These are phyloP conservation scores for Petunia hybrid DNA, from an alignment of 305 asterid genomes.

Conservation along the genomic window DNA sequence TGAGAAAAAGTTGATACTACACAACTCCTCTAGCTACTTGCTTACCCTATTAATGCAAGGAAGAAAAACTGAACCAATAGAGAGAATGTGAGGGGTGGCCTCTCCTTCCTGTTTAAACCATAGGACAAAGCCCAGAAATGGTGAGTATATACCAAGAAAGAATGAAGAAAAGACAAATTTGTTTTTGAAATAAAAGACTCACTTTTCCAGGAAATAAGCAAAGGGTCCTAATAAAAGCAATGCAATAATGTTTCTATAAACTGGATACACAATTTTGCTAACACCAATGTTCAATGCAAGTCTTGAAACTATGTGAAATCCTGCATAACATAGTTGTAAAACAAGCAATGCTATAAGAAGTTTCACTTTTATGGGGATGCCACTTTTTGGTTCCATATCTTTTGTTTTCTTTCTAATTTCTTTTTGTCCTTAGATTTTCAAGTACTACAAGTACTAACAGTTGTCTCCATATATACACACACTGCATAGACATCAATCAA, in stretches of 20 bases:
- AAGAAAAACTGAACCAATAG: conserved; percentile 78
- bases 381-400: conserved; percentile 57
- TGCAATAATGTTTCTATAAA: conserved; percentile 81
- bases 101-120: conserved; percentile 69
- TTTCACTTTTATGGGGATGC: conserved; percentile 60
- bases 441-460: conserved; percentile 32
- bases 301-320: conserved; percentile 84
- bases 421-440: conserved; percentile 30
- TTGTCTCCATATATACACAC: conserved; percentile 28
- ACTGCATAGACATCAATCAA: not conserved
- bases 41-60: conserved; percentile 83
- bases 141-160: not conserved
- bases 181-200: conserved; percentile 34
- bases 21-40: not conserved
- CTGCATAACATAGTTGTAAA: conserved; percentile 86
- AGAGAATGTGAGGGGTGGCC: conserved; percentile 85
- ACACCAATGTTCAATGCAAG: conserved; percentile 86
- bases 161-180: not conserved
- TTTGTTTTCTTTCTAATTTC: conserved; percentile 34
- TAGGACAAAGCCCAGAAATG: not conserved
- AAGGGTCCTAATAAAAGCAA: conserved; percentile 73
- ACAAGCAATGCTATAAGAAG: conserved; percentile 67
- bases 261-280: conserved; percentile 90
- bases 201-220: conserved; percentile 85
- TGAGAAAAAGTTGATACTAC: too few relatives aligned